Conservation (phyloP, 169 alveolate species). For the Perkinsus olseni region DNA sequence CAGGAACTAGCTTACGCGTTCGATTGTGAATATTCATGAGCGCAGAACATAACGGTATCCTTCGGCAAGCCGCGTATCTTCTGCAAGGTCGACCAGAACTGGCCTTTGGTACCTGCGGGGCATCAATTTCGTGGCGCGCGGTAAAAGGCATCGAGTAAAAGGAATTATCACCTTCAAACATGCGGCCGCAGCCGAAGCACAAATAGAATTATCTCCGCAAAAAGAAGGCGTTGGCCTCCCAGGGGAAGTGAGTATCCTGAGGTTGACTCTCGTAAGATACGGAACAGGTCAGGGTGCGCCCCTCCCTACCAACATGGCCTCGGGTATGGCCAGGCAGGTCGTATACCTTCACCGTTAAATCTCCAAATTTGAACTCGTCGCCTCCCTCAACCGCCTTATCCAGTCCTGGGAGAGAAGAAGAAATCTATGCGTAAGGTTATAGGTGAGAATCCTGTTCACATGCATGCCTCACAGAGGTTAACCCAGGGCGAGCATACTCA, state of each 20-base stretch:
- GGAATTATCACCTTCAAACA: neutral
- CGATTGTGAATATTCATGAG: neutral
- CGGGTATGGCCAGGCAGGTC: neutral
- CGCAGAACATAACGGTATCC: neutral
- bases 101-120: neutral
- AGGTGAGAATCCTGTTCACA: too few species aligned
- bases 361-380: neutral
- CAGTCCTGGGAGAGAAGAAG: too few species aligned
- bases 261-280: neutral
- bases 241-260: neutral
- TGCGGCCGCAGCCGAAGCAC: neutral
- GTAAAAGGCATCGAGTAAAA: too few species aligned
- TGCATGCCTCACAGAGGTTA: too few species aligned
- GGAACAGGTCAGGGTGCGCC: neutral
- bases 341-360: neutral
- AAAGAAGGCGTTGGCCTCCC: neutral
- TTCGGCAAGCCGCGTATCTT: neutral
- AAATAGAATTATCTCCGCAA: neutral
- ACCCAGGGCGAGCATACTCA: too few species aligned
- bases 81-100: neutral
- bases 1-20: neutral
- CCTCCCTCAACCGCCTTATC: neutral
- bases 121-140: neutral
- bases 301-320: neutral
- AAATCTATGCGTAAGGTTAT: too few species aligned